A percentile compares a stretch with the other conserved stretches of the same genome.
Conservation (phyloP, 2,329 filamentous ascomycete species). For the Zasmidium citrigriseum region DNA sequence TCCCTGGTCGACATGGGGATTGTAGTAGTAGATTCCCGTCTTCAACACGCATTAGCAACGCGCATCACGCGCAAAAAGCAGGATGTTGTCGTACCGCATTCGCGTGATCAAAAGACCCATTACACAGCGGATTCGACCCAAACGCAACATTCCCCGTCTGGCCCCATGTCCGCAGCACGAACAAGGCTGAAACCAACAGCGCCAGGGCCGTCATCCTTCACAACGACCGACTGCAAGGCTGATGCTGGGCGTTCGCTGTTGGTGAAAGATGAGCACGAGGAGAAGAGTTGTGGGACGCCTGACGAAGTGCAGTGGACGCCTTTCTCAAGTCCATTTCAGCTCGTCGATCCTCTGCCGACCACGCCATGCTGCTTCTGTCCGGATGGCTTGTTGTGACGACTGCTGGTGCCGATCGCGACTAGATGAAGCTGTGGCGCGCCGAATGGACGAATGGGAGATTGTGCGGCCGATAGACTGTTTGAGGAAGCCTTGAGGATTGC, state of each 20-base stretch:
- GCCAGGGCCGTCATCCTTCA: neutral
- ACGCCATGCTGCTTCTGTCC: neutral
- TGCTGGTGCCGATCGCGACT: neutral
- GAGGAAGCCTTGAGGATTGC: too few relatives aligned
- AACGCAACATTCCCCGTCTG: neutral
- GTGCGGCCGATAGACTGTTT: neutral
- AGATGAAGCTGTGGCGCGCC: neutral
- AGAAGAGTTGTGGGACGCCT: neutral
- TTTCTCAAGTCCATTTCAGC: neutral
- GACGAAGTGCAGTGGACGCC: neutral
- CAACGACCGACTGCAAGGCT: neutral
- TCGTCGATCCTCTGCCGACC: neutral
- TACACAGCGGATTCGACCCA: conserved; percentile 1
- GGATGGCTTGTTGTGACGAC: neutral
- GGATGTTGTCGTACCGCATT: conserved; percentile 1
- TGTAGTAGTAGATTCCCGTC: conserved; percentile 5
- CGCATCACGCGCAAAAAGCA: neutral
- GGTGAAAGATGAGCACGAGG: neutral
- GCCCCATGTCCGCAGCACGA: neutral
- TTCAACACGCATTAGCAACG: neutral
- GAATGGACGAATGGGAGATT: neutral
- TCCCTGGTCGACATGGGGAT: conserved; percentile 14
- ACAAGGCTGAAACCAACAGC: neutral
- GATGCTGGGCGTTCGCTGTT: neutral
- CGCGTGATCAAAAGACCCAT: neutral